phyloP scores from a whole-genome alignment of 192 early-diverging fungal species.

The Geranomyces michiganensis region DNA sequence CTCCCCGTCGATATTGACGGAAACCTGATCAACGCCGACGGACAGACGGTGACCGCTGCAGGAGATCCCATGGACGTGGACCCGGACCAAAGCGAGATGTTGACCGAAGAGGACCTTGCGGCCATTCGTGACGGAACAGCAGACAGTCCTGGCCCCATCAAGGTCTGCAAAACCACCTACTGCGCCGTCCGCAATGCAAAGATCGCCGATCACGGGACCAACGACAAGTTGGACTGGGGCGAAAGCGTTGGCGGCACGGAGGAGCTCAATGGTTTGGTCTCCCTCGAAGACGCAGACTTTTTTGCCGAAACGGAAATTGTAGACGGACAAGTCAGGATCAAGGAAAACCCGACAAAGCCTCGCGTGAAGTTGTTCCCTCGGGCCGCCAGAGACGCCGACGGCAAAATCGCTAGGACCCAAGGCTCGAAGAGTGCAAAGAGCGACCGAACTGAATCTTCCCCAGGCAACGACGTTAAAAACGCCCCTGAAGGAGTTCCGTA shows the following conservation, averaged over 20 bases:
- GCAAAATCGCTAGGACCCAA: background rate
- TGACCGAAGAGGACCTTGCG: background rate
- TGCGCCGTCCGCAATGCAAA: no score
- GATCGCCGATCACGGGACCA: no score
- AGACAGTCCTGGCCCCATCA: no score
- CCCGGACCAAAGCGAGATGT: background rate
- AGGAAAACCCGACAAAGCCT: background rate
- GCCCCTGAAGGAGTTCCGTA: background rate
- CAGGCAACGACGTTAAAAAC: background rate
- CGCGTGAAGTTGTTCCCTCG: background rate
- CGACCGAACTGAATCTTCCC: background rate
- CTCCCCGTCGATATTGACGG: background rate
- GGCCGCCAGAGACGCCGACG: background rate
- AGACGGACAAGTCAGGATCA: background rate
- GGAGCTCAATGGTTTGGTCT: background rate
- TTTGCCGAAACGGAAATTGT: background rate
- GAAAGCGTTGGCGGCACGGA: background rate
- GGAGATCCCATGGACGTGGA: background rate
- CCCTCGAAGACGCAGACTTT: background rate
- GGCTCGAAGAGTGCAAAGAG: background rate
- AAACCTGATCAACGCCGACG: background rate
- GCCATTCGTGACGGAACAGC: background rate
- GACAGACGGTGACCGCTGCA: background rate
- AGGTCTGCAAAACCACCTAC: no score
- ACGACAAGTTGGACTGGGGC: constrained; percentile 5